These are phyloP conservation scores for Kluyveromyces dobzhanskii DNA, from an alignment of 805 yeast species.

Conservation along the genomic window DNA sequence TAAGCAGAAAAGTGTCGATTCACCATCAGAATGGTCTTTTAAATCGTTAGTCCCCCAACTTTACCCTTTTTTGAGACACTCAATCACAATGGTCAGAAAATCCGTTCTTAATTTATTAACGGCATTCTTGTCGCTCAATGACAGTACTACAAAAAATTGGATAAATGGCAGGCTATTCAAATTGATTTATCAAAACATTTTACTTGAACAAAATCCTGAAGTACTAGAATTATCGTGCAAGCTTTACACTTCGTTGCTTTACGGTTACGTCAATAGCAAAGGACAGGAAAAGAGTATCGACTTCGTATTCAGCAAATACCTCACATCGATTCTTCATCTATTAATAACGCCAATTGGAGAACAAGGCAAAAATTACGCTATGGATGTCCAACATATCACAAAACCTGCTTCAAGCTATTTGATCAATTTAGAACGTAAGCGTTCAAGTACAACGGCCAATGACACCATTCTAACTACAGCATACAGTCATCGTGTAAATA, in stretches of 20 bases:
- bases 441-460: constrained; percentile 28
- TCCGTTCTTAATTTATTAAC: constrained; percentile 75
- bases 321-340: constrained; percentile 52
- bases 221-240: constrained; percentile 55
- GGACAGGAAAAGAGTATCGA: constrained; percentile 39
- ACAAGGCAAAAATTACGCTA: constrained; percentile 76
- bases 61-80: constrained; percentile 88
- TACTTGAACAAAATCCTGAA: constrained; percentile 79
- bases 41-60: constrained; percentile 77
- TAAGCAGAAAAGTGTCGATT: constrained; percentile 47
- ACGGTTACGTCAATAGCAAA: constrained; percentile 32
- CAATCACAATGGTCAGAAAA: constrained; percentile 82
- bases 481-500: constrained; percentile 59
- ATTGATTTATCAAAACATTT: constrained; percentile 73
- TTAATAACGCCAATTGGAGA: constrained; percentile 93
- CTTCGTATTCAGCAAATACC: constrained; percentile 45
- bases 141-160: constrained; percentile 56
- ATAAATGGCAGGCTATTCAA: constrained; percentile 65
- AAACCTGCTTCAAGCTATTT: constrained; percentile 53
- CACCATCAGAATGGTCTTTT: constrained; percentile 48
- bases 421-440: constrained; percentile 26
- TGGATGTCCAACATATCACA: constrained; percentile 67
- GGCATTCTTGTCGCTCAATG: constrained; percentile 60
- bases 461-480: neutral
- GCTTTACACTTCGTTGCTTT: constrained; percentile 51